phyloP scores from a whole-genome alignment of 2,329 filamentous ascomycete species.

The Coniochaeta hoffmannii region DNA sequence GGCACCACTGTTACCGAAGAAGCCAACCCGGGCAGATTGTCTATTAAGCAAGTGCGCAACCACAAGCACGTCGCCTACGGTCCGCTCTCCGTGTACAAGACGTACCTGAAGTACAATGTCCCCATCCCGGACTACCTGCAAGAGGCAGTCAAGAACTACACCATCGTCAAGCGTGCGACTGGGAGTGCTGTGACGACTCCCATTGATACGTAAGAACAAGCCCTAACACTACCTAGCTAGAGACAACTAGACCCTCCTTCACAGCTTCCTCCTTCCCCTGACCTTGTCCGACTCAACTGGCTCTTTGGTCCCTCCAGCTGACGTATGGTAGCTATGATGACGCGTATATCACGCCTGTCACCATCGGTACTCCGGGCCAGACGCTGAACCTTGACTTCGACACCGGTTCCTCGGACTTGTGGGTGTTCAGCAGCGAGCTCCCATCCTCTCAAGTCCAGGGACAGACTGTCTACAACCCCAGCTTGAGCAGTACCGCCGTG shows the following conservation, averaged over 20 bases:
- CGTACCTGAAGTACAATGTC: conserved; percentile 31
- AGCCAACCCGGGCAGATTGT: conserved; percentile 11
- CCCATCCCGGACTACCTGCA: conserved; percentile 23
- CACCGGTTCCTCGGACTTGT: conserved; percentile 24
- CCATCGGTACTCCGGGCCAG: conserved; percentile 25
- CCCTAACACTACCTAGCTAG: neutral
- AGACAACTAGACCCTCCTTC: neutral
- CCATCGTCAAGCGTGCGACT: conserved; percentile 18
- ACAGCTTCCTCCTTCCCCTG: neutral
- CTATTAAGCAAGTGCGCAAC: conserved; percentile 27
- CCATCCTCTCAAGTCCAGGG: conserved; percentile 26
- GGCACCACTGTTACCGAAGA: conserved; percentile 11
- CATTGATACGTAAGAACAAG: neutral
- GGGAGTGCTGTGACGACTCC: conserved; percentile 22
- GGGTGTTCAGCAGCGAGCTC: conserved; percentile 35
- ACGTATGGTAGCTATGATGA: conserved; percentile 11
- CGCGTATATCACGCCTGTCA: conserved; percentile 27
- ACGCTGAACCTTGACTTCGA: conserved; percentile 18
- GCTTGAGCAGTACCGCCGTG: conserved; percentile 29
- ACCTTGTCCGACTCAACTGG: neutral
- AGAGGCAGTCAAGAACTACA: conserved; percentile 20
- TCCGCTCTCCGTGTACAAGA: conserved; percentile 25
- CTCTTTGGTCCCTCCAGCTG: neutral
- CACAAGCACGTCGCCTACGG: conserved; percentile 22
- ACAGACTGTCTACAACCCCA: conserved; percentile 31